Conservation (phyloP, 2,329 filamentous ascomycete species). For the Lachnellula hyalina region DNA sequence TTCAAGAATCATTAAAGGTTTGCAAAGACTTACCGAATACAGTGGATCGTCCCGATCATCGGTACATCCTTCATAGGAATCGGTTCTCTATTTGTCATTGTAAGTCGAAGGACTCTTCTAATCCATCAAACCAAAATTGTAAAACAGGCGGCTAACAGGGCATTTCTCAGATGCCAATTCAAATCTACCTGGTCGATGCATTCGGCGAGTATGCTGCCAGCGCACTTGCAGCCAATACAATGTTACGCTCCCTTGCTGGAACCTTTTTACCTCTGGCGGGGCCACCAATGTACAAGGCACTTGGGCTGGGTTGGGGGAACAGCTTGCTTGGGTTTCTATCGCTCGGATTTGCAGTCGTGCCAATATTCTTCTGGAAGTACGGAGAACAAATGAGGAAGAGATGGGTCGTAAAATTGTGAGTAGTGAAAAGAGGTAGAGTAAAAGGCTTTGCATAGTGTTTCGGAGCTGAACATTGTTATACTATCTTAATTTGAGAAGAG, state of each 20-base stretch:
- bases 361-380: constrained; percentile 7
- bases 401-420: neutral
- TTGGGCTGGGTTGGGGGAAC: constrained; percentile 31
- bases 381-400: constrained; percentile 30
- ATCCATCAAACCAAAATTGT: no score
- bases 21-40: neutral
- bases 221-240: constrained; percentile 32
- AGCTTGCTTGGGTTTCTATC: constrained; percentile 30
- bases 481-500: no score
- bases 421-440: neutral
- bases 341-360: constrained; percentile 16
- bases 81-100: constrained; percentile 5
- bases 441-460: neutral
- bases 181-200: constrained; percentile 30
- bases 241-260: constrained; percentile 25
- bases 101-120: neutral
- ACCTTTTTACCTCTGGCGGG: constrained; percentile 28
- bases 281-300: constrained; percentile 22
- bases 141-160: neutral
- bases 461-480: neutral
- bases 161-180: constrained; percentile 32
- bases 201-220: constrained; percentile 32
- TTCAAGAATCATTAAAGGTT: neutral
- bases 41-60: constrained; percentile 41
- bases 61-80: constrained; percentile 37